phyloP scores from a whole-genome alignment of 202 grass and related monocot species.

The Thinopyrum obtusiflorum region DNA sequence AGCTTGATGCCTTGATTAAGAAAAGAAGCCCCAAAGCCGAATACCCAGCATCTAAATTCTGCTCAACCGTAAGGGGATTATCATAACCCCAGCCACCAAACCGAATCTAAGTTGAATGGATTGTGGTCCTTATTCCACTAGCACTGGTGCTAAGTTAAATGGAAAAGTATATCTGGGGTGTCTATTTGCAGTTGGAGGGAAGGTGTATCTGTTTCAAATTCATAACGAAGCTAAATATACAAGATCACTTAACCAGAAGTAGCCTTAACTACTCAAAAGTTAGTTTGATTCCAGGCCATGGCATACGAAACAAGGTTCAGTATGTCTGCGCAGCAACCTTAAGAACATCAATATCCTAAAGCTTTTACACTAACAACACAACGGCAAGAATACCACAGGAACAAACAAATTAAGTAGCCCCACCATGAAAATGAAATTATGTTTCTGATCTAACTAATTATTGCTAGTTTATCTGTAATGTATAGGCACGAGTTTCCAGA shows the following conservation, averaged over 20 bases:
- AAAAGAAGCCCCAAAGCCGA: neutral
- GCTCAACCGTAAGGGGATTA: neutral
- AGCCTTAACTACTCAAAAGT: neutral
- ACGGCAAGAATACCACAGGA: neutral
- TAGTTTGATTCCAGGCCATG: neutral
- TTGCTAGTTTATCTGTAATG: neutral
- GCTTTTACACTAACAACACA: neutral
- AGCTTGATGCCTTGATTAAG: neutral
- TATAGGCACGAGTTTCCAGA: neutral
- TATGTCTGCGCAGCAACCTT: too few relatives aligned
- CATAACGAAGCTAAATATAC: neutral
- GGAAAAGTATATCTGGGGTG: neutral
- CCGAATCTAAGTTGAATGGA: neutral
- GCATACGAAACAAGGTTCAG: neutral
- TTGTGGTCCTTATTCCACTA: neutral
- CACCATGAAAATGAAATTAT: neutral
- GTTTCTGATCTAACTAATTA: neutral
- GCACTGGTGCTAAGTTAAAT: neutral
- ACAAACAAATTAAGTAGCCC: conserved; percentile 2
- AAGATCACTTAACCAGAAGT: neutral
- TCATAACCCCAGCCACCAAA: too few relatives aligned
- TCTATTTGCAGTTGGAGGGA: neutral
- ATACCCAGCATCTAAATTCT: neutral
- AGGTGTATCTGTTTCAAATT: neutral
- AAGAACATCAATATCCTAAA: neutral